Evolutionary conservation across 2,329 filamentous ascomycete species (phyloP).

Genomic region (Ophiostoma novo-ulmi): DNA sequence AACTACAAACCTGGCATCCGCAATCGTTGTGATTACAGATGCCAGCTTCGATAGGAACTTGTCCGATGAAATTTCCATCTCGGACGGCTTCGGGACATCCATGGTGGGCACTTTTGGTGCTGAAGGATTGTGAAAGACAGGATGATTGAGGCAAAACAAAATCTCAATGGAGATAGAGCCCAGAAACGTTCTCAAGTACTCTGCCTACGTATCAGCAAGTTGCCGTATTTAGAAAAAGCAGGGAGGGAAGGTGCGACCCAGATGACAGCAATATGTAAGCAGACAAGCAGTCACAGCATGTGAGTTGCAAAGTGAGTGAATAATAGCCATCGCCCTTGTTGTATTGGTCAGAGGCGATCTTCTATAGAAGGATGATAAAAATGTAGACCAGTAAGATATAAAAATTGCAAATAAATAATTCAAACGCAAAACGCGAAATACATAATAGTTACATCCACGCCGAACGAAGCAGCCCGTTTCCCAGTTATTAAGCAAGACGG

Average conservation of each 20-base stretch:
- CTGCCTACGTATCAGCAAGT: background rate
- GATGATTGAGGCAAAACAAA: background rate
- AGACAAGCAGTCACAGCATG: background rate
- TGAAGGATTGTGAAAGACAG: background rate
- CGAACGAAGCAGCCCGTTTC: background rate
- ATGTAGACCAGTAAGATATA: background rate
- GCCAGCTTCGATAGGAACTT: slow-evolving; percentile 34
- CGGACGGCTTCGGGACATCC: background rate
- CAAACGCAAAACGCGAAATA: background rate
- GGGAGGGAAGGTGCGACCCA: background rate
- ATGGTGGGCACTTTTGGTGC: background rate
- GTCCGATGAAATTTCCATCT: slow-evolving; percentile 31
- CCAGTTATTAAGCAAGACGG: background rate
- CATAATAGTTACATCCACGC: background rate
- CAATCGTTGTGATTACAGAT: slow-evolving; percentile 32
- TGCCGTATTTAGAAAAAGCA: background rate
- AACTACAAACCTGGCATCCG: slow-evolving; percentile 33
- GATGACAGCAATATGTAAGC: background rate
- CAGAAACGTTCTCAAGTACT: background rate
- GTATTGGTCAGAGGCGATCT: background rate
- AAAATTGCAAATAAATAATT: background rate
- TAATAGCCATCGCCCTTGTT: background rate
- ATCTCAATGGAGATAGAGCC: background rate
- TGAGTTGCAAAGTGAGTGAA: background rate
- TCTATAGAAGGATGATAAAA: background rate